Evolutionary conservation across 257 asterid species (phyloP), one percentile per base, ranked within the genome.

Genomic region (Ballota nigra): DNA sequence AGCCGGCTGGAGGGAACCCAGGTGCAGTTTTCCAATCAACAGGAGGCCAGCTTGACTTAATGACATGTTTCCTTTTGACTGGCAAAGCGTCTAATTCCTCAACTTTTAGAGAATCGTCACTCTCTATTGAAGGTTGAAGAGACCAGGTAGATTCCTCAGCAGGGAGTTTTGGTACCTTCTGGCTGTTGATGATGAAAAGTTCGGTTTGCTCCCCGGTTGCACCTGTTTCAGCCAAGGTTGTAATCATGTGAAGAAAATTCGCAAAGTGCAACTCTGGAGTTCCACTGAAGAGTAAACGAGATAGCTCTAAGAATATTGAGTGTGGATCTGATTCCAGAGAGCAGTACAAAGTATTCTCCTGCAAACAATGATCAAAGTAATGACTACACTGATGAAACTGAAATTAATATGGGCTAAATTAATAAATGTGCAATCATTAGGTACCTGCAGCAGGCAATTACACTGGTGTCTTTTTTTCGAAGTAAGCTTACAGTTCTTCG

Each of bases 211-310:
- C 94, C 81, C 86, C 87, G 5, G 82, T 82, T 36, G 96, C 81
- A 75, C 98, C 97, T 68, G 99, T 89, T 83, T 83, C 84, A 0
- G 85, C 93, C 97, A 88, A 87, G 49, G 88, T 86, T 4, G 89
- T 82, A 68, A 92, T 82, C 96, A 95, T 88, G 82, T 85, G 96
- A 80, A 95, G 96, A 81, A 95, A 92, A 84, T 95, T 95, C 13
- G 98, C 99, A 28, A 95, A 79, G 66, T 87, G 94, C 86, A 95
- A 69, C 49, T 89, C 84, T 0, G 90, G 88, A 78, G 79, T 59
- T 67, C 87, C 96, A 43, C 75, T 71, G 40, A 74, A 80, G 19
- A 95, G 84, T 19, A 92, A 75, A 73, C 85, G 73, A 62, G 99
- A 92, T 40, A 95, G 71, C 83, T 95, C 97, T 78, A 89, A 60